Evolutionary conservation across 1,284 basidiomycete genomes (phyloP), one percentile per base, ranked within the genome.

Genomic region (Microbotryum saponariae): DNA sequence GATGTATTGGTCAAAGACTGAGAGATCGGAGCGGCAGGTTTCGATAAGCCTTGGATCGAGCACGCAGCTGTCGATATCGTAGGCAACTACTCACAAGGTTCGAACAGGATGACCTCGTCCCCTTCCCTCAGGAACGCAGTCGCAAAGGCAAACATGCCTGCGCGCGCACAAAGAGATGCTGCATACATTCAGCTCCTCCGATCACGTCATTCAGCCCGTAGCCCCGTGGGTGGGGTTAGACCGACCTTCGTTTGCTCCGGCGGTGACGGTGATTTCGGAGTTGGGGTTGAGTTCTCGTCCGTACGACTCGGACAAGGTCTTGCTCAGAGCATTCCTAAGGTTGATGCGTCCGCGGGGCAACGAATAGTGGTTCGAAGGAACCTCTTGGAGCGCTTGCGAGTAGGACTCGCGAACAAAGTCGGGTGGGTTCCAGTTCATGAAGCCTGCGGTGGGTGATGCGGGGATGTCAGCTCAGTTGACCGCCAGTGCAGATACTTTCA

Each of bases 101-200:
- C 96, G 73, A 98, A 93, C 81, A 97, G 85, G 75, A 99, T 93
- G 64, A 98, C 96, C 77, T 97, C 94, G 74, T 98, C 96, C 9
- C 87, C 91, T 45, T 83, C 80, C 66, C 94, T 85, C 53, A 92
- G 77, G 78, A 93, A 94, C 0, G 93, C 92, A 9, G 68, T 56
- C 49, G 71, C 84, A 82, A 71, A 93, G 86, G 60, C 85, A 75
- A 92, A 97, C 79, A 91, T 88, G 25, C 91, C 91, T 89, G 74
- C 54, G 59, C 45, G 74, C 54, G 59, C 45, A 70, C 64, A 49
- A 70, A 56, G 23, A 70, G 71, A 1, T 49, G 33, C 54, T 42
- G 18, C 29, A 27, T 3, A 16, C 44, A 33, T 1, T 31, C 21
- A 21, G 9, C 33, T 25, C 18, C 31, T 8, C 49, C 2, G 29